Conservation (phyloP, 306 rosid genomes). For the Prunus mira region DNA sequence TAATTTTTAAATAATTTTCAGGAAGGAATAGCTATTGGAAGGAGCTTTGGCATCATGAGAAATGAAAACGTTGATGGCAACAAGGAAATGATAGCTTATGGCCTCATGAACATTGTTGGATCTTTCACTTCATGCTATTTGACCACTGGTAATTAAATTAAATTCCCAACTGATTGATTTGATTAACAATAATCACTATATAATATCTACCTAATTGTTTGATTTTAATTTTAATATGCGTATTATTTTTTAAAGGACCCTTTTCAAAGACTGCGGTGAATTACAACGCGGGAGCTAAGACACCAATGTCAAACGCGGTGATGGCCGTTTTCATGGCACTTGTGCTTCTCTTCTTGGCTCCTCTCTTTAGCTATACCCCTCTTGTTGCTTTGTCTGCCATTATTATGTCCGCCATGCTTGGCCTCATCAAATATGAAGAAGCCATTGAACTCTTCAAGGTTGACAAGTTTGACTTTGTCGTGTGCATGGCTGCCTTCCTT, state of each 20-base stretch:
- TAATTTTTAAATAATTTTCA: conserved; percentile 13
- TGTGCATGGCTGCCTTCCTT: conserved; percentile 64
- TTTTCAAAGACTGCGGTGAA: conserved; percentile 95
- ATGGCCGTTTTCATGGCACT: conserved; percentile 53
- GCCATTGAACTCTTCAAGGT: conserved; percentile 53
- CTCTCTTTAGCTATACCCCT: conserved; percentile 78
- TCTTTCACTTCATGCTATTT: conserved; percentile 89
- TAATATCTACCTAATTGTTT: neutral
- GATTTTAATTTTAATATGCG: neutral
- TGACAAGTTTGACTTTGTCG: conserved; percentile 76
- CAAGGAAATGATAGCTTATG: conserved; percentile 87
- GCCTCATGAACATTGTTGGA: conserved; percentile 77
- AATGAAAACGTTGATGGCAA: conserved; percentile 87
- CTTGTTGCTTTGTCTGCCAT: conserved; percentile 76
- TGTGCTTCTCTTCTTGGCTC: conserved; percentile 64
- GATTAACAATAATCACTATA: neutral
- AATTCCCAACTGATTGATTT: neutral
- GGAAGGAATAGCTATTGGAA: conserved; percentile 98
- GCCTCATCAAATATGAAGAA: conserved; percentile 51
- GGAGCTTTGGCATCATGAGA: conserved; percentile 65
- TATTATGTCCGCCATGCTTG: conserved; percentile 81
- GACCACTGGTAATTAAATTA: conserved; percentile 58
- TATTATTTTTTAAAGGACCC: conserved; percentile 49
- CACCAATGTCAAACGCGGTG: conserved; percentile 63
- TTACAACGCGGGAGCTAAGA: conserved; percentile 69